Percentiles rank a stretch among this genome's conserved stretches.
phyloP scores from a whole-genome alignment of 371 early-diverging fungal species.

The Phascolomyces articulosus region DNA sequence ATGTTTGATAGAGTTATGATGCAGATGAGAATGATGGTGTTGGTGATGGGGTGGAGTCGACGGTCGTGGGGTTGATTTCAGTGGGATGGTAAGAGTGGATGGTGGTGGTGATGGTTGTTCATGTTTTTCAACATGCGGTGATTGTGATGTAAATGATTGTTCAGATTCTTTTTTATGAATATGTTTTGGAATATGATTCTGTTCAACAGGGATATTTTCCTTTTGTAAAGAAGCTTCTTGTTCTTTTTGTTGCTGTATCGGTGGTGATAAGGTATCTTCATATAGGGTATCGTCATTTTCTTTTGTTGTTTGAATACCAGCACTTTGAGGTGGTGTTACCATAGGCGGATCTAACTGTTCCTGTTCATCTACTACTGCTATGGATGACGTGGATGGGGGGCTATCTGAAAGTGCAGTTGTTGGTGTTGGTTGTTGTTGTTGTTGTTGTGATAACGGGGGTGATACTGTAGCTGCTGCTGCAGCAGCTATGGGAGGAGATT shows the following conservation, averaged over 20 bases:
- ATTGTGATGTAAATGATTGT: background rate
- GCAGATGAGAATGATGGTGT: background rate
- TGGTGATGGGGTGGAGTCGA: background rate
- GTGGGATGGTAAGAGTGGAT: background rate
- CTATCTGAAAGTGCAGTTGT: background rate
- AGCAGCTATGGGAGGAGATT: background rate
- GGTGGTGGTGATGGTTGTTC: background rate
- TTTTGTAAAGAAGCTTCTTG: background rate
- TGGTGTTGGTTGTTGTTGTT: background rate
- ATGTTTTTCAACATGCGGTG: background rate
- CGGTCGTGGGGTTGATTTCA: background rate
- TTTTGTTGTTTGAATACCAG: background rate
- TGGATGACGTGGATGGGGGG: background rate
- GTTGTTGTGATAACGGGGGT: background rate
- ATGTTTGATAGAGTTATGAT: background rate
- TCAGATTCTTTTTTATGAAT: too few relatives aligned
- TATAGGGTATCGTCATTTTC: background rate
- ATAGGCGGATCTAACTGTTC: background rate
- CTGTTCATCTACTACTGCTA: background rate
- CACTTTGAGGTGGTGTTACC: slow-evolving; percentile 4
- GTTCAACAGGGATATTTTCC: background rate
- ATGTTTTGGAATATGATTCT: too few relatives aligned
- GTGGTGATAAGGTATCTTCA: background rate
- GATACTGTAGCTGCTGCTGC: background rate
- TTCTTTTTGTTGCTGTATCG: background rate